A percentile compares a stretch with the other conserved stretches of the same genome.
These are phyloP conservation scores for Paramecium biaurelia DNA, from an alignment of 73 alveolate genomes.

Conservation along the genomic window DNA sequence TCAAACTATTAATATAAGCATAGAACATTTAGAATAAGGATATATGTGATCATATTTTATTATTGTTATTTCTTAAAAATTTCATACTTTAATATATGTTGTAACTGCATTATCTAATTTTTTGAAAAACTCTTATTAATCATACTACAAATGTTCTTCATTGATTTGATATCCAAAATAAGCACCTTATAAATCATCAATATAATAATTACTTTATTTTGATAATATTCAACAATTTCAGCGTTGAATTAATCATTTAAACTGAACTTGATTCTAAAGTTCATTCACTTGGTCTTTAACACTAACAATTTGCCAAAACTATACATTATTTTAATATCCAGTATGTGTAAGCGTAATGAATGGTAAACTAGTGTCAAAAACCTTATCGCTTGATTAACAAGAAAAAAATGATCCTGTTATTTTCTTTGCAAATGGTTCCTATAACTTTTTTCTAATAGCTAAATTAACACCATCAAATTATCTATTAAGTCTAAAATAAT, in stretches of 20 bases:
- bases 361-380: background rate
- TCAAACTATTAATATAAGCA: background rate
- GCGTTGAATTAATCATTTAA: background rate
- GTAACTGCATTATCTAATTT: background rate
- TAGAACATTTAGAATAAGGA: background rate
- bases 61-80: background rate
- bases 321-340: constrained; percentile 10
- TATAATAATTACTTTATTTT: background rate
- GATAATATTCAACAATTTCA: background rate
- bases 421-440: background rate
- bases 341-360: constrained; percentile 10
- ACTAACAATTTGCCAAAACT: background rate
- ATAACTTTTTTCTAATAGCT: background rate
- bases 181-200: background rate
- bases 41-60: constrained; percentile 26
- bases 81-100: background rate
- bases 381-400: constrained; percentile 3
- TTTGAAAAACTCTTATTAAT: background rate
- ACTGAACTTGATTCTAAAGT: background rate
- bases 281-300: background rate
- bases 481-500: background rate
- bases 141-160: constrained; percentile 11
- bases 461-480: constrained; percentile 22
- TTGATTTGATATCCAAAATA: background rate
- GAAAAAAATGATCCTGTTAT: background rate